Conservation (phyloP, 2,329 filamentous ascomycete genomes). For the Pseudogymnoascus sp. region DNA sequence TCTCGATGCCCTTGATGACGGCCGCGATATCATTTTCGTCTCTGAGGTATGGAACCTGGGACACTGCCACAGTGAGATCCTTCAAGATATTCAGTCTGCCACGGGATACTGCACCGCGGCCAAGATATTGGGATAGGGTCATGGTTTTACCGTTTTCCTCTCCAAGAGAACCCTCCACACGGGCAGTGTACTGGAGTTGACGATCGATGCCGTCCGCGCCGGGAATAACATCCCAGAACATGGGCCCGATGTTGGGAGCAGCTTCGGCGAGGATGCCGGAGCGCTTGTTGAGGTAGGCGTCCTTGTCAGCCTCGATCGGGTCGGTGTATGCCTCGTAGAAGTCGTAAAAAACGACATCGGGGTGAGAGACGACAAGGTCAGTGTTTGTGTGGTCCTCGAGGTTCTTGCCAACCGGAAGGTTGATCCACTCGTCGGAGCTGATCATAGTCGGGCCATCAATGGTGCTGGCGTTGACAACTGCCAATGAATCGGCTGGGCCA, state of each 20-base stretch:
- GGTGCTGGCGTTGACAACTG: slow-evolving; percentile 18
- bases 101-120: slow-evolving; percentile 53
- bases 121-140: slow-evolving; percentile 53
- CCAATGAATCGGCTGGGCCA: slow-evolving; percentile 40
- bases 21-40: slow-evolving; percentile 49
- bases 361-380: slow-evolving; percentile 42
- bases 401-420: slow-evolving; percentile 52
- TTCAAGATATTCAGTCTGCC: slow-evolving; percentile 54
- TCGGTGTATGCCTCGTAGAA: slow-evolving; percentile 52
- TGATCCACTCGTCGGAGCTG: slow-evolving; percentile 45
- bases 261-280: slow-evolving; percentile 57
- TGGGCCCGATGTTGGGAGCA: slow-evolving; percentile 57
- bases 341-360: slow-evolving; percentile 49
- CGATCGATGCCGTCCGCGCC: slow-evolving; percentile 53
- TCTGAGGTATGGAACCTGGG: slow-evolving; percentile 52
- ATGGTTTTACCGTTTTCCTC: slow-evolving; percentile 24
- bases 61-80: slow-evolving; percentile 51
- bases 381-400: slow-evolving; percentile 58
- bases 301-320: slow-evolving; percentile 38
- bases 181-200: slow-evolving; percentile 61
- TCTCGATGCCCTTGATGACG: slow-evolving; percentile 57
- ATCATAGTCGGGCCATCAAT: background rate
- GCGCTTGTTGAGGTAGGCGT: slow-evolving; percentile 41
- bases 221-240: slow-evolving; percentile 54
- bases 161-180: slow-evolving; percentile 44